Conservation (phyloP, 78 protist species). For the Chrysochromulina parva region DNA sequence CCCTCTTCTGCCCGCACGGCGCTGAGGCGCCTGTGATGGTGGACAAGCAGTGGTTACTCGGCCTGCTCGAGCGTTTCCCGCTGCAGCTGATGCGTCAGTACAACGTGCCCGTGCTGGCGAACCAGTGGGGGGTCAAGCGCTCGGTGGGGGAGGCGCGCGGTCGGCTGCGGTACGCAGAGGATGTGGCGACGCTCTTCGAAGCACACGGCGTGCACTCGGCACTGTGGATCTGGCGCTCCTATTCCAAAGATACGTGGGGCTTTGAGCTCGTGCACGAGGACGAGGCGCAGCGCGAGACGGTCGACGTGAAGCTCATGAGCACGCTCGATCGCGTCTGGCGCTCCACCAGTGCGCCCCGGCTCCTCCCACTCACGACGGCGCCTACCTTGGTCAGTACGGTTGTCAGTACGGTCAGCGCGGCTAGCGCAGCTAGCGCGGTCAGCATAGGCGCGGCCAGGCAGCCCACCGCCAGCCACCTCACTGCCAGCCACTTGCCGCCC, state of each 20-base stretch:
- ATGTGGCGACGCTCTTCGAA: neutral
- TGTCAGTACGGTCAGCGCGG: too few relatives aligned
- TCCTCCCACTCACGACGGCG: too few relatives aligned
- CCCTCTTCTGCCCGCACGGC: neutral
- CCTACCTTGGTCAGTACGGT: too few relatives aligned
- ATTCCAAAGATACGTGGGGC: neutral
- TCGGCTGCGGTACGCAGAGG: neutral
- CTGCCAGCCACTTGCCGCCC: neutral
- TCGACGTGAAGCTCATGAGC: neutral
- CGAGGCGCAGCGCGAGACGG: neutral
- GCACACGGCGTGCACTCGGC: neutral
- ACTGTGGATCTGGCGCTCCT: neutral
- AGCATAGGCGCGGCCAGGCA: neutral
- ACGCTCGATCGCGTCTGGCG: neutral
- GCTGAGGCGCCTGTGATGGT: neutral
- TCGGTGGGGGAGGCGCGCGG: neutral
- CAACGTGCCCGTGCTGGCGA: neutral
- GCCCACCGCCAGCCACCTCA: neutral
- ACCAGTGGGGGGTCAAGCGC: neutral
- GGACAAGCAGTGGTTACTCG: neutral
- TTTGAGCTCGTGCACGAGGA: slow-evolving; percentile 11
- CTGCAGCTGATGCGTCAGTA: neutral
- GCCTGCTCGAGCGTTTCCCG: neutral
- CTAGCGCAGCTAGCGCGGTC: too few relatives aligned
- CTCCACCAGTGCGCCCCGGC: too few relatives aligned